phyloP scores from a whole-genome alignment of 352 stramenopile species.

The Phytopythium helicoides region DNA sequence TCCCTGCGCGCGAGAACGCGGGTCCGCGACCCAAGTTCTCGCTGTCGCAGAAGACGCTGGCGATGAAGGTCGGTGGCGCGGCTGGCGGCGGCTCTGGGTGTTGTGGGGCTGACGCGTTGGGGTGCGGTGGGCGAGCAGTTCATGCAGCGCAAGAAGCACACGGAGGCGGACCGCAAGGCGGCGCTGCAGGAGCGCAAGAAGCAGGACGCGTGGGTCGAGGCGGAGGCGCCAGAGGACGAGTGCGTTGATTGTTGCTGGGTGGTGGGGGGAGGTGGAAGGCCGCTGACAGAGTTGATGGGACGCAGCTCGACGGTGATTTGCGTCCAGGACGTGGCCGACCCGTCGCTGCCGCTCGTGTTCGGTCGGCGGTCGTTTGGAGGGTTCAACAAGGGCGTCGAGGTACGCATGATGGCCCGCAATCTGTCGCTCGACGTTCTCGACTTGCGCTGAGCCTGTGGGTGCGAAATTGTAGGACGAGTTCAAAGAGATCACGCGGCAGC shows the following conservation, averaged over 20 bases:
- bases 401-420: slow-evolving; percentile 2
- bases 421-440: background rate
- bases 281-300: background rate
- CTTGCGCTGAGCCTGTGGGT: background rate
- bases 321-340: slow-evolving; percentile 58
- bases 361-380: slow-evolving; percentile 73
- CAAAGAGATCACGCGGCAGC: slow-evolving; percentile 49
- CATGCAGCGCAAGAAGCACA: slow-evolving; percentile 83
- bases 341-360: slow-evolving; percentile 72
- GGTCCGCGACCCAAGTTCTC: slow-evolving; percentile 17
- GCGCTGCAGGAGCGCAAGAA: slow-evolving; percentile 52
- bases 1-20: slow-evolving; percentile 19
- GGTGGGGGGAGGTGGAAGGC: background rate
- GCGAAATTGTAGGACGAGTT: slow-evolving; percentile 52
- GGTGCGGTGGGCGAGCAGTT: slow-evolving; percentile 44
- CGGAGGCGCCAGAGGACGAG: slow-evolving; percentile 23
- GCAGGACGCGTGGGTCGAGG: slow-evolving; percentile 55
- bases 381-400: slow-evolving; percentile 82
- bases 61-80: slow-evolving; percentile 67
- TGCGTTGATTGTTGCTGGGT: background rate
- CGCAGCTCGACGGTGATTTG: slow-evolving; percentile 45
- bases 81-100: background rate
- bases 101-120: background rate
- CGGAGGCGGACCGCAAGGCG: slow-evolving; percentile 47
- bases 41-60: slow-evolving; percentile 81